These are phyloP conservation scores for Pseudopyrenochaeta lycopersici DNA, from an alignment of 2,329 filamentous ascomycete genomes.

Conservation along the genomic window DNA sequence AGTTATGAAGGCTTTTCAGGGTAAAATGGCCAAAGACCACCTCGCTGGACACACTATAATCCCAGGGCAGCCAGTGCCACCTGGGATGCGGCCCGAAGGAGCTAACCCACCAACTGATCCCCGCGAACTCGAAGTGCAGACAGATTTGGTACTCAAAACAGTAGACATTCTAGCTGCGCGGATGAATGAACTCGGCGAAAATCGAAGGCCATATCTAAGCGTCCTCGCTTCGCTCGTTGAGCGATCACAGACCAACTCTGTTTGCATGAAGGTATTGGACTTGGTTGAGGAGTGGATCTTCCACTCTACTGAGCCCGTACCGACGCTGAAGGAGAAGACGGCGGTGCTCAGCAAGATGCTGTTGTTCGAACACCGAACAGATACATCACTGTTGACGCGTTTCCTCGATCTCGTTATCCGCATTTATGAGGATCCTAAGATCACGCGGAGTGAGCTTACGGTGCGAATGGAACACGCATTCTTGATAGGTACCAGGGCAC, in stretches of 20 bases:
- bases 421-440: conserved; percentile 97
- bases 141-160: conserved; percentile 90
- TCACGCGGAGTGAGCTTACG: conserved; percentile 92
- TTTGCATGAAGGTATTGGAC: conserved; percentile 91
- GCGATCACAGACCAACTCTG: conserved; percentile 83
- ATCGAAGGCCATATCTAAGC: conserved; percentile 90
- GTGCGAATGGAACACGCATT: conserved; percentile 98
- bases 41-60: conserved; percentile 69
- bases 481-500: conserved; percentile 89
- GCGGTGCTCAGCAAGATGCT: conserved; percentile 99
- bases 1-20: conserved; percentile 92
- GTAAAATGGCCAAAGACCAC: conserved; percentile 92
- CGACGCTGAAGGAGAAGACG: conserved; percentile 97
- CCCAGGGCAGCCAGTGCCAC: conserved; percentile 40
- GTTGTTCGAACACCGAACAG: conserved; percentile 85
- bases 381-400: conserved; percentile 85
- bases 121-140: conserved; percentile 88
- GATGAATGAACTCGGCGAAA: conserved; percentile 92
- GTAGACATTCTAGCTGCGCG: conserved; percentile 91
- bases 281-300: conserved; percentile 99
- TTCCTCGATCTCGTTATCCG: conserved; percentile 96
- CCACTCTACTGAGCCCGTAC: conserved; percentile 91
- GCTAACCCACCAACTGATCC: conserved; percentile 70
- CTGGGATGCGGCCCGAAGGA: conserved; percentile 62
- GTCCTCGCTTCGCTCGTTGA: conserved; percentile 95